Base-by-base conservation (phyloP, 78 protist genomes). In the Dictyostelium citrinum region DNA sequence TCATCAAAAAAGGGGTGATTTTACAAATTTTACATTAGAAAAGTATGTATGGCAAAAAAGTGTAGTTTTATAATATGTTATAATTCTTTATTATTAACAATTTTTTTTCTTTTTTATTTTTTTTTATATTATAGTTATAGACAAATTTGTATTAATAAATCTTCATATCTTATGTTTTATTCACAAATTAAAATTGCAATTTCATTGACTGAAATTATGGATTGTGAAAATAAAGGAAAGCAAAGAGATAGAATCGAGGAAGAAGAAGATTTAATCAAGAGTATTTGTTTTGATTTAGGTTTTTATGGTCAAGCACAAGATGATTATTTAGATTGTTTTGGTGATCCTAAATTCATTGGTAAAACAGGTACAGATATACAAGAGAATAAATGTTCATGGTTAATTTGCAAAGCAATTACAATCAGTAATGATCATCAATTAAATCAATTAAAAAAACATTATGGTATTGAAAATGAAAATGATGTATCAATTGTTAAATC, bases 291-390 rank as follows among this genome's bases (percentile, higher is more conserved):
- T 35, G 27, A 71, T 16, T 17, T 71, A 16, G 78, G 78, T 16
- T 17, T 71, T 33, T 71, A 33, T 35, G 45, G 39, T 27, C 39
- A 71, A 17, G 31, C 55, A 22, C 81, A 74, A 74, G 81, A 74
- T 74, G 81, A 74, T 39, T 74, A 39, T 74, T 74, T 74, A 10
- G 81, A 74, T 74, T 39, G 81, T 39, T 74, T 37, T 74, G 29
- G 45, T 74, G 81, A 74, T 7, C 46, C 46, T 14, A 24, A 74
- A 16, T 0, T 74, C 7, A 2, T 24, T 9, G 46, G 46, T 33
- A 74, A 74, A 74, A 39, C 45, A n/a, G 81, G 81, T 29, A 74
- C 81, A 4, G 81, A 74, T 74, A 74, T 74, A 5, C 37, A 74
- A 39, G 81, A 74, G 33, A 74, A 74, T 39, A 74, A 74, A 74